phyloP scores from a whole-genome alignment of 2,329 filamentous ascomycete species.

The Magnaporthiopsis incrustans region DNA sequence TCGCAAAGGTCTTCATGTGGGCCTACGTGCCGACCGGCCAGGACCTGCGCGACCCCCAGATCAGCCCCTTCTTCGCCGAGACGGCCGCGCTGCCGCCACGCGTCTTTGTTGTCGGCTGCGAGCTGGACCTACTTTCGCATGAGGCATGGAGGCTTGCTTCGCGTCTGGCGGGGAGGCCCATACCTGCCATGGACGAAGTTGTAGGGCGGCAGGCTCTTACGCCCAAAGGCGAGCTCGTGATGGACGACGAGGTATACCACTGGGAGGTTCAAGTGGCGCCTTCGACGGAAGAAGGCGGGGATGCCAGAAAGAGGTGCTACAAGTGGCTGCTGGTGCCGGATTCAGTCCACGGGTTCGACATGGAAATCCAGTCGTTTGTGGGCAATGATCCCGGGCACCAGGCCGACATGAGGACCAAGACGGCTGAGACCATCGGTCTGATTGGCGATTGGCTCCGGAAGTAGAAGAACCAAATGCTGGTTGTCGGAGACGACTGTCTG shows the following conservation, averaged over 20 bases:
- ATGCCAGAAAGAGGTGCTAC: slow-evolving; percentile 9
- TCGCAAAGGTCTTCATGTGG: slow-evolving; percentile 29
- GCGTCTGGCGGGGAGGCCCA: slow-evolving; percentile 21
- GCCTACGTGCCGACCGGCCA: slow-evolving; percentile 28
- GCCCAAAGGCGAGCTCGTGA: slow-evolving; percentile 16
- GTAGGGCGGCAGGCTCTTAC: slow-evolving; percentile 20
- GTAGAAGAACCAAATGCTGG: neutral
- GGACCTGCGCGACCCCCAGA: slow-evolving; percentile 26
- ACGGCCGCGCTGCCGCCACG: slow-evolving; percentile 27
- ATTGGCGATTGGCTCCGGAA: slow-evolving; percentile 20
- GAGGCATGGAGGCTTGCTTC: slow-evolving; percentile 31
- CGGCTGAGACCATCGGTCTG: slow-evolving; percentile 16
- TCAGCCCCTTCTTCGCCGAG: slow-evolving; percentile 27
- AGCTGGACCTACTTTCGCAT: slow-evolving; percentile 34
- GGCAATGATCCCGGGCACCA: slow-evolving; percentile 15
- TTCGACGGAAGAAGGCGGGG: slow-evolving; percentile 12
- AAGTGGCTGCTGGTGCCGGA: slow-evolving; percentile 26
- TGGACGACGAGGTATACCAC: slow-evolving; percentile 21
- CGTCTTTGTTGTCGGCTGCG: slow-evolving; percentile 32
- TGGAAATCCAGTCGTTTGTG: slow-evolving; percentile 12
- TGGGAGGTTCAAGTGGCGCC: slow-evolving; percentile 14
- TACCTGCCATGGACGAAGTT: slow-evolving; percentile 18
- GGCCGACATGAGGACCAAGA: slow-evolving; percentile 19
- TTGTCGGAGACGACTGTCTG: neutral
- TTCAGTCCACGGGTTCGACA: slow-evolving; percentile 23